A percentile compares a stretch with the other conserved stretches of the same genome.
Evolutionary conservation across 805 yeast species (phyloP).

Genomic region (Saccharomycopsis sp.): DNA sequence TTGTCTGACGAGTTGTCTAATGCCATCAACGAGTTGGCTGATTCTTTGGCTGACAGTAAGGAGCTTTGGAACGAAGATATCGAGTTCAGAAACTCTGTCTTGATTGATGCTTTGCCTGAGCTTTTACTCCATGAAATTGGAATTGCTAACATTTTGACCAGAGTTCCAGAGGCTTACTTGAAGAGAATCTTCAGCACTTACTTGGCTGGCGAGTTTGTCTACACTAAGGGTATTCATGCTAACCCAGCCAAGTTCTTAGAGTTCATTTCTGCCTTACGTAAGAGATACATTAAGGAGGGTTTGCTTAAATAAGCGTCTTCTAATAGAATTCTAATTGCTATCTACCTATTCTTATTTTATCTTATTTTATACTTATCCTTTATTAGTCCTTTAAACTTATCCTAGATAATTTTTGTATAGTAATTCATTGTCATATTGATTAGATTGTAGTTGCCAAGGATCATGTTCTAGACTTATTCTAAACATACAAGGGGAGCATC

Average conservation of each 20-base stretch:
- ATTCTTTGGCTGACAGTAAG: constrained; percentile 72
- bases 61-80: constrained; percentile 82
- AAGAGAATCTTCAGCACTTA: constrained; percentile 84
- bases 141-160: constrained; percentile 55
- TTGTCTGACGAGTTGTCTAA: constrained; percentile 79
- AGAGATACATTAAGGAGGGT: constrained; percentile 25
- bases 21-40: constrained; percentile 79
- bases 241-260: constrained; percentile 67
- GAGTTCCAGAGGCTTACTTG: constrained; percentile 85
- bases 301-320: background rate
- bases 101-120: constrained; percentile 72
- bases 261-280: constrained; percentile 54
- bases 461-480: too few species aligned
- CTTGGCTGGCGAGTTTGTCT: constrained; percentile 79
- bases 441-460: too few species aligned
- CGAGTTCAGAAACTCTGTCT: constrained; percentile 67
- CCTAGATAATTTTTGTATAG: too few species aligned
- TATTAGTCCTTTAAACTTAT: too few species aligned
- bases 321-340: too few species aligned
- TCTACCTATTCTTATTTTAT: too few species aligned
- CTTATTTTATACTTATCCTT: too few species aligned
- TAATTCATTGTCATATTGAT: too few species aligned
- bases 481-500: too few species aligned
- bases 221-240: constrained; percentile 71
- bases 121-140: constrained; percentile 56